Evolutionary conservation across 257 asterid species (phyloP), one percentile per base, ranked within the genome.

Genomic region (Solanum sitiens): DNA sequence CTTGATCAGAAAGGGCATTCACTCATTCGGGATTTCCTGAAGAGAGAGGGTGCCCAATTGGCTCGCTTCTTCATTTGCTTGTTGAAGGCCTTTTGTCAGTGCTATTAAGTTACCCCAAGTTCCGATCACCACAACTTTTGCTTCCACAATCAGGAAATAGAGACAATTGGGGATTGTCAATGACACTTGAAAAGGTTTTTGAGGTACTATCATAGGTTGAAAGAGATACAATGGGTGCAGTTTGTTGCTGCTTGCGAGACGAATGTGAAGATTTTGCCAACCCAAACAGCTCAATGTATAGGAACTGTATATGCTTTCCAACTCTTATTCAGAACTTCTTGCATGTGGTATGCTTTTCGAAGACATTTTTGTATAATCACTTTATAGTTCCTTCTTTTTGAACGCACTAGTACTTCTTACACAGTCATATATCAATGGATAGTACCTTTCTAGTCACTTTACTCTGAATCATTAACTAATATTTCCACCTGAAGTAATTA

Each of bases 231-330:
- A 96, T 96, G 99, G 98, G 99, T 86, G 92, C 95, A 88, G 90
- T 92, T 65, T 96, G 98, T 92, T 96, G 98, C 92, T 95, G 98
- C 91, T 92, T 93, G 90, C 91, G 90, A 88, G 94, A 91, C 84
- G 98, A 94, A 7, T 96, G 88, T 74, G 98, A 93, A 86, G 98
- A 96, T 84, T 89, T 92, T 61, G 90, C 94, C 67, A 90, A 91
- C 90, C 95, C 95, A 21, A 94, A 94, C 91, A 91, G 93, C 92
- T 87, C 97, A 56, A 35, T 90, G 32, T 92, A 92, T 89, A 90
- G 96, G 90, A 93, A 93, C 88, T 94, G 98, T 86, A 65, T 93
- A 87, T 94, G 95, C 92, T 88, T 93, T 86, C 95, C 94, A 67
- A 93, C 92, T 91, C 94, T 94, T 83, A 77, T 92, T 70, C 97